Percentiles rank a stretch among this genome's conserved stretches.
phyloP scores from a whole-genome alignment of 2,329 filamentous ascomycete species.

The Colletotrichum destructivum region DNA sequence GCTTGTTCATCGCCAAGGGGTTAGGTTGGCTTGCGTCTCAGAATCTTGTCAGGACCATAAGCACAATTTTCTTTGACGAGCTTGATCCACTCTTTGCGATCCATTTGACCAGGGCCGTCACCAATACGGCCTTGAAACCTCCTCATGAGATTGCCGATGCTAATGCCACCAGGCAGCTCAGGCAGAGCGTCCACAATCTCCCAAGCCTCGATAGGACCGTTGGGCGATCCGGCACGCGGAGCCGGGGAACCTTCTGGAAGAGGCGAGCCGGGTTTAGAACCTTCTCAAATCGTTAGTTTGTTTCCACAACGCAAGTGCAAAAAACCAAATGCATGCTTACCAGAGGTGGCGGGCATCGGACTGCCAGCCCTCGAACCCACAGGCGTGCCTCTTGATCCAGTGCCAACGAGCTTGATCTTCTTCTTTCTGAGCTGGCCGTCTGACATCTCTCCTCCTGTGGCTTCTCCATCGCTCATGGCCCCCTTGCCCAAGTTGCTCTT shows the following conservation, averaged over 20 bases:
- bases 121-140: slow-evolving; percentile 69
- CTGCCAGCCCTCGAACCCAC: slow-evolving; percentile 74
- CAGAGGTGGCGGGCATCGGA: slow-evolving; percentile 62
- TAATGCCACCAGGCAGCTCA: slow-evolving; percentile 65
- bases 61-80: slow-evolving; percentile 70
- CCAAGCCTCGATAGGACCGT: slow-evolving; percentile 60
- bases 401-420: slow-evolving; percentile 68
- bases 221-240: slow-evolving; percentile 53
- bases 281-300: slow-evolving; percentile 22
- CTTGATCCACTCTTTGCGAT: slow-evolving; percentile 70
- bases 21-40: slow-evolving; percentile 57
- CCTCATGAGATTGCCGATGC: slow-evolving; percentile 68
- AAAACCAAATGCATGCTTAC: slow-evolving; percentile 49
- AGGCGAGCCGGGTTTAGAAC: slow-evolving; percentile 45
- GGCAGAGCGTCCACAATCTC: slow-evolving; percentile 71
- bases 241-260: slow-evolving; percentile 38
- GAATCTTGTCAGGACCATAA: slow-evolving; percentile 69
- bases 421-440: slow-evolving; percentile 67
- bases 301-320: neutral
- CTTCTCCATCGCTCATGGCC: slow-evolving; percentile 81
- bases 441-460: slow-evolving; percentile 77
- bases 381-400: slow-evolving; percentile 65
- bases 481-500: slow-evolving; percentile 64
- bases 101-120: slow-evolving; percentile 66
- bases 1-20: neutral